Percentiles rank a stretch among this genome's conserved stretches.
These are phyloP conservation scores for Mikania micrantha DNA, from an alignment of 129 eudicot species.

Conservation along the genomic window DNA sequence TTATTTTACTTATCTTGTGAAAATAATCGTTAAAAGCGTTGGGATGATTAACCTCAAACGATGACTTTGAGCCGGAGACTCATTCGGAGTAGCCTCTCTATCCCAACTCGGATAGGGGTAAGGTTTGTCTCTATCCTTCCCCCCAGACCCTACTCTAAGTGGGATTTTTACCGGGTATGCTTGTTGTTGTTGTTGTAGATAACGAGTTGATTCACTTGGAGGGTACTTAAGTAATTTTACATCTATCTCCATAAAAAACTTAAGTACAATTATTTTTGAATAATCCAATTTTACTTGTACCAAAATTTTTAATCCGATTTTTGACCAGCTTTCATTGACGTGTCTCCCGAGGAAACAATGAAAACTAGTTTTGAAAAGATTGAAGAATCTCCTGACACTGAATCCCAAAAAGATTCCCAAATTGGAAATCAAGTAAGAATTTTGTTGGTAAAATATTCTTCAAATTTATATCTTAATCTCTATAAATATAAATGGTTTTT, in stretches of 20 bases:
- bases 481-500: background rate
- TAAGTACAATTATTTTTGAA: too few relatives aligned
- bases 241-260: background rate
- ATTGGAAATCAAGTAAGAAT: slow-evolving; percentile 43
- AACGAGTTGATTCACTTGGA: background rate
- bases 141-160: too few relatives aligned
- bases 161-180: too few relatives aligned
- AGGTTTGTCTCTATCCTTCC: too few relatives aligned
- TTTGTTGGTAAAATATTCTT: slow-evolving; percentile 3
- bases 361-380: slow-evolving; percentile 50
- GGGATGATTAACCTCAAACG: too few relatives aligned
- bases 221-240: background rate
- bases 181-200: background rate
- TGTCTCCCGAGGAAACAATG: slow-evolving; percentile 83
- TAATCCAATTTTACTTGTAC: background rate
- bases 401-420: slow-evolving; percentile 39
- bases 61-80: too few relatives aligned
- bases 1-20: too few relatives aligned
- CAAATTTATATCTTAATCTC: background rate
- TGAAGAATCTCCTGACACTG: slow-evolving; percentile 45
- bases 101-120: too few relatives aligned
- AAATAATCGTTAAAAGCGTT: too few relatives aligned
- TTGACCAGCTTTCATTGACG: slow-evolving; percentile 77
- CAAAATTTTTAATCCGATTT: background rate
- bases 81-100: too few relatives aligned